Conservation (phyloP, 139 green algal genomes). For the Yamagishiella unicocca region DNA sequence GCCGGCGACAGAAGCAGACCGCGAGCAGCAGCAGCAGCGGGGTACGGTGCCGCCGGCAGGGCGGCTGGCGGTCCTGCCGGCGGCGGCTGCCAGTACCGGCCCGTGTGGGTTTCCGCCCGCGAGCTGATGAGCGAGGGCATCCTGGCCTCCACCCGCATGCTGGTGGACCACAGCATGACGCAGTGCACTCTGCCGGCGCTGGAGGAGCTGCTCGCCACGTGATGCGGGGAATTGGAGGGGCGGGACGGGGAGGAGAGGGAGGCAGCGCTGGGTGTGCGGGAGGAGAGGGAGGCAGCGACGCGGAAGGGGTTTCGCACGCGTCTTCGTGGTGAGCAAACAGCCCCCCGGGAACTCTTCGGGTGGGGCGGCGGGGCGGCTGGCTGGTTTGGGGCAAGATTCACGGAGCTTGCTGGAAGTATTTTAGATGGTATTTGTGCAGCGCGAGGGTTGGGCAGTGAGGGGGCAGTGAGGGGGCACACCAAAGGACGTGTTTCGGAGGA, state of each 20-base stretch:
- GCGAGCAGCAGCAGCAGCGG: not conserved
- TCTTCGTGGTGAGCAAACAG: too few species aligned
- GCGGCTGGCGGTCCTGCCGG: not conserved
- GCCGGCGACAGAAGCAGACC: not conserved
- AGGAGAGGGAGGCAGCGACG: too few species aligned
- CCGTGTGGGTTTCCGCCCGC: conserved; percentile 54
- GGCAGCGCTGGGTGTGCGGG: too few species aligned
- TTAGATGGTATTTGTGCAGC: too few species aligned
- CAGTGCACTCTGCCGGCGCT: conserved; percentile 11
- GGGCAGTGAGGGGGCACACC: too few species aligned
- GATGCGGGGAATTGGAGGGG: not conserved
- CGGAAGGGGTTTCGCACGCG: too few species aligned
- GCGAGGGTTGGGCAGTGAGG: too few species aligned
- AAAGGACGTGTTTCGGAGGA: too few species aligned
- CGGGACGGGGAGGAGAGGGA: not conserved
- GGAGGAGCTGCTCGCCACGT: conserved; percentile 4
- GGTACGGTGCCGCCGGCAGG: not conserved
- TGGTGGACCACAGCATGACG: conserved; percentile 52
- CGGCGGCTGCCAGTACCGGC: not conserved
- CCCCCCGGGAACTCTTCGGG: too few species aligned
- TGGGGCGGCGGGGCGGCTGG: too few species aligned
- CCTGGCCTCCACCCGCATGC: conserved; percentile 58
- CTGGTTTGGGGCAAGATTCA: too few species aligned
- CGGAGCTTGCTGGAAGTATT: too few species aligned
- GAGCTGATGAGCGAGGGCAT: conserved; percentile 62